phyloP scores from a whole-genome alignment of 1,284 basidiomycete species.

The Ceratobasidium papillatum region DNA sequence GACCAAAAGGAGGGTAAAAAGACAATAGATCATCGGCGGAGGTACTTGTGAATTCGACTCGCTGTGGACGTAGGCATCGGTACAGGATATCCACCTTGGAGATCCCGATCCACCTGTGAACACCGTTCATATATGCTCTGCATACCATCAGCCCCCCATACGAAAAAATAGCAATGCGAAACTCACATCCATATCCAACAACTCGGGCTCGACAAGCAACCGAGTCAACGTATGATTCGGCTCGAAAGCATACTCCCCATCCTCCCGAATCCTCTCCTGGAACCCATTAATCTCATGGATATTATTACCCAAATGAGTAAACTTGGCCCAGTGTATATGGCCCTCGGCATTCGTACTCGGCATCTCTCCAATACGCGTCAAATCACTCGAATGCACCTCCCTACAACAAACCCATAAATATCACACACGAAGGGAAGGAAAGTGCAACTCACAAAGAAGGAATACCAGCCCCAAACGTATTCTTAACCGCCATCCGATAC shows the following conservation, averaged over 20 bases:
- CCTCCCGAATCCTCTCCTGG: slow-evolving; percentile 61
- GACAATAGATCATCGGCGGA: slow-evolving; percentile 5
- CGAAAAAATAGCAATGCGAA: neutral
- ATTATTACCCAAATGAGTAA: slow-evolving; percentile 80
- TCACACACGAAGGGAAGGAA: neutral
- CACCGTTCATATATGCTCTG: slow-evolving; percentile 36
- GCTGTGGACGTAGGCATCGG: slow-evolving; percentile 15
- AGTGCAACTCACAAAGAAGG: slow-evolving; percentile 70
- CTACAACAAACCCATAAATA: slow-evolving; percentile 59
- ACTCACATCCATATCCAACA: slow-evolving; percentile 40
- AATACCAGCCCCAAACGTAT: slow-evolving; percentile 81
- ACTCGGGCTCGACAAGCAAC: slow-evolving; percentile 23
- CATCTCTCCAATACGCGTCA: slow-evolving; percentile 68
- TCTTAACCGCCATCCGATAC: slow-evolving; percentile 79
- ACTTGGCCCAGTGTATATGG: slow-evolving; percentile 86
- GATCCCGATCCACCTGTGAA: slow-evolving; percentile 25
- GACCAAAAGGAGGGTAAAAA: neutral
- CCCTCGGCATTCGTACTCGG: slow-evolving; percentile 62
- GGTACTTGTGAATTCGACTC: slow-evolving; percentile 18
- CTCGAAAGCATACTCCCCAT: slow-evolving; percentile 32
- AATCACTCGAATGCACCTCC: slow-evolving; percentile 84
- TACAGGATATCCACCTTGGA: slow-evolving; percentile 31
- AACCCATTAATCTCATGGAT: slow-evolving; percentile 73
- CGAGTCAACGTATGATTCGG: neutral
- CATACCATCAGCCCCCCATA: neutral